These are phyloP conservation scores for Dianthus caryophyllus DNA, from an alignment of 148 eudicot species.

Conservation along the genomic window DNA sequence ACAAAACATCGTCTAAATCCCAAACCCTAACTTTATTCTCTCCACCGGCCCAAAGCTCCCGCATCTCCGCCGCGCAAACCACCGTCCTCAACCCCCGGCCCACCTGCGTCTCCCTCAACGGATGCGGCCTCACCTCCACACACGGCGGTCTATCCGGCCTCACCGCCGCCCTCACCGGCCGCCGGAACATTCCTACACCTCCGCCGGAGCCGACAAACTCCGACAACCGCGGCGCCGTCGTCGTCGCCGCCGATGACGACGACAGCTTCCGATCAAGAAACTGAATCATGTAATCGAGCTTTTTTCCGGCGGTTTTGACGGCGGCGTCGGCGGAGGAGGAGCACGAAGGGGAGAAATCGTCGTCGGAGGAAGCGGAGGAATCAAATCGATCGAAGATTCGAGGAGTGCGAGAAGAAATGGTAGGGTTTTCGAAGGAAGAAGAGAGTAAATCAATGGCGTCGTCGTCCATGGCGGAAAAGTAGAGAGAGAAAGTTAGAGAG, in stretches of 20 bases:
- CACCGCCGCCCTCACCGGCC: slow-evolving; percentile 49
- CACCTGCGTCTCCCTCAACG: slow-evolving; percentile 59
- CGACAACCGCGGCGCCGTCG: slow-evolving; percentile 33
- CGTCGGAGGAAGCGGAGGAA: slow-evolving; percentile 42
- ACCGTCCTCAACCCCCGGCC: slow-evolving; percentile 52
- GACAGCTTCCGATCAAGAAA: slow-evolving; percentile 68
- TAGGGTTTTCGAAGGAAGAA: slow-evolving; percentile 16
- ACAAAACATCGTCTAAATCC: slow-evolving; percentile 49
- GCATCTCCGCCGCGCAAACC: slow-evolving; percentile 24
- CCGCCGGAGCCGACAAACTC: slow-evolving; percentile 60
- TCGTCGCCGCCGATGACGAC: neutral
- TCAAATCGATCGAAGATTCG: slow-evolving; percentile 68
- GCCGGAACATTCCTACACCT: slow-evolving; percentile 45
- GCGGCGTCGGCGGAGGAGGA: slow-evolving; percentile 18
- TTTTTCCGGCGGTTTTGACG: slow-evolving; percentile 45
- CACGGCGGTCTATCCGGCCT: slow-evolving; percentile 67
- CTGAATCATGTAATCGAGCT: slow-evolving; percentile 83
- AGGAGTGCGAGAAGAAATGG: slow-evolving; percentile 25
- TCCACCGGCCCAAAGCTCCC: slow-evolving; percentile 74
- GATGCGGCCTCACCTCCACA: slow-evolving; percentile 76
- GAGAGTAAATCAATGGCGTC: slow-evolving; percentile 31
- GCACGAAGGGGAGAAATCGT: slow-evolving; percentile 27
- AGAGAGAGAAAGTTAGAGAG: neutral
- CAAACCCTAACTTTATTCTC: slow-evolving; percentile 65
- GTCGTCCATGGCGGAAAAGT: slow-evolving; percentile 33